Conservation (phyloP, 2,329 filamentous ascomycete species). For the Microascus cirrosus region DNA sequence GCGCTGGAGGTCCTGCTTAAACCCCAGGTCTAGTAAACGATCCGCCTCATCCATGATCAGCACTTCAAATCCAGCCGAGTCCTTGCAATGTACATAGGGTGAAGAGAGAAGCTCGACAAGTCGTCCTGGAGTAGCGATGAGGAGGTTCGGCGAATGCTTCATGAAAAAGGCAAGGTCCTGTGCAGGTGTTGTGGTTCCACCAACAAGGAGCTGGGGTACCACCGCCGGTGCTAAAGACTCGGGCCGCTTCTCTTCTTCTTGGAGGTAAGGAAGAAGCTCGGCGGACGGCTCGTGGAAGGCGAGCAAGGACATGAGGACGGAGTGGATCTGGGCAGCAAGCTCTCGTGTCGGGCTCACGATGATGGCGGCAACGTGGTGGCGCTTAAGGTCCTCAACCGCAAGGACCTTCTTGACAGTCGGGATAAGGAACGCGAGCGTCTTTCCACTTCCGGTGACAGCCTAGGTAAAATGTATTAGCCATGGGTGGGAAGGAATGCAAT, state of each 20-base stretch:
- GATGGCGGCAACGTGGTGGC: slow-evolving; percentile 81
- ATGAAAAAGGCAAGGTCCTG: slow-evolving; percentile 83
- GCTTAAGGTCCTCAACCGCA: slow-evolving; percentile 70
- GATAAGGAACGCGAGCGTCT: slow-evolving; percentile 78
- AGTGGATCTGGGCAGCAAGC: slow-evolving; percentile 80
- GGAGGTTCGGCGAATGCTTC: slow-evolving; percentile 72
- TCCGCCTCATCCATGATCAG: slow-evolving; percentile 94
- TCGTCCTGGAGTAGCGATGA: slow-evolving; percentile 84
- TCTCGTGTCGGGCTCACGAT: slow-evolving; percentile 87
- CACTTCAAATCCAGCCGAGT: slow-evolving; percentile 73
- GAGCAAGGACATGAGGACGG: slow-evolving; percentile 65
- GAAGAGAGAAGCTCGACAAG: slow-evolving; percentile 80
- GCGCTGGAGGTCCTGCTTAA: slow-evolving; percentile 80
- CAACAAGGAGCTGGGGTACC: slow-evolving; percentile 79
- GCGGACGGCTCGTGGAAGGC: slow-evolving; percentile 76
- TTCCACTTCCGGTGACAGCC: slow-evolving; percentile 84
- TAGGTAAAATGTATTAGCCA: slow-evolving; percentile 15
- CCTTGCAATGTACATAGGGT: slow-evolving; percentile 75
- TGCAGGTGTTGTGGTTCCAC: slow-evolving; percentile 65
- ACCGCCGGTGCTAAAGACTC: slow-evolving; percentile 38
- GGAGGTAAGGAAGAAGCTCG: slow-evolving; percentile 44
- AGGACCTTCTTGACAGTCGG: slow-evolving; percentile 76
- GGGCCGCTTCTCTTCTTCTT: slow-evolving; percentile 46
- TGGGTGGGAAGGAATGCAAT: not conserved
- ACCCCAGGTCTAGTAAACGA: slow-evolving; percentile 81